Base-by-base conservation (phyloP, 176 grass and related monocot species). In the Musa itinerans region DNA sequence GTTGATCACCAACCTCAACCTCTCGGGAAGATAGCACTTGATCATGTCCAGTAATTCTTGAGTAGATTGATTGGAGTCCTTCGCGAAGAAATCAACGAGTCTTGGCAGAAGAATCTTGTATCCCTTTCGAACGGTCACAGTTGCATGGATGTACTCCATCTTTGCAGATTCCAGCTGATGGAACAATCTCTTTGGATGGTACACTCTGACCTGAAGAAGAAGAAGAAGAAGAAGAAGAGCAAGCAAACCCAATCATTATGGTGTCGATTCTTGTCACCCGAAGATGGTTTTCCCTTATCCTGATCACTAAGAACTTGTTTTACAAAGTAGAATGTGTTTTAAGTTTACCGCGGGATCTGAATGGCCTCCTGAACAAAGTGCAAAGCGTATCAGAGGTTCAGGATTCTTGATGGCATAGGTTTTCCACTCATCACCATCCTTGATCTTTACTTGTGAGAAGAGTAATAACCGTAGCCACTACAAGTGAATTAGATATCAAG, bases 341-440 rank as follows among this genome's bases (percentile, higher is more conserved):
- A 5, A 43, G 34, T 43, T 71, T 88, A 96, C 95, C 77, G 84
- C 83, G 53, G 95, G 95, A 63, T 99, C 90, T 0, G 95, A 99
- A 78, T 89, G 64, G 78, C 73, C 86, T 25, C 95, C 95, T 65
- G 88, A 94, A 55, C 88, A 94, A 61, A 99, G 83, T 8, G 90
- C 86, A 76, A 99, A 99, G 81, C 91, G 88, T 29, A 99, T 69
- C 69, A 91, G 90, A 17, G 95, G 90, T 73, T 94, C 95, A 2
- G 86, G 72, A 10, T 63, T 66, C 57, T 92, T 83, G 63, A 99
- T 53, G 71, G 88, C 78, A 66, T 86, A 89, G 23, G 78, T 73
- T 72, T 86, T 89, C 80, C 83, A 84, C 49, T 89, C 95, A 63
- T 91, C 88, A 78, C 81, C 85, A 55, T 87, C 86, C 26, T 87